These are phyloP conservation scores for Nakazawaea peltata DNA, from an alignment of 805 yeast species.

Conservation along the genomic window DNA sequence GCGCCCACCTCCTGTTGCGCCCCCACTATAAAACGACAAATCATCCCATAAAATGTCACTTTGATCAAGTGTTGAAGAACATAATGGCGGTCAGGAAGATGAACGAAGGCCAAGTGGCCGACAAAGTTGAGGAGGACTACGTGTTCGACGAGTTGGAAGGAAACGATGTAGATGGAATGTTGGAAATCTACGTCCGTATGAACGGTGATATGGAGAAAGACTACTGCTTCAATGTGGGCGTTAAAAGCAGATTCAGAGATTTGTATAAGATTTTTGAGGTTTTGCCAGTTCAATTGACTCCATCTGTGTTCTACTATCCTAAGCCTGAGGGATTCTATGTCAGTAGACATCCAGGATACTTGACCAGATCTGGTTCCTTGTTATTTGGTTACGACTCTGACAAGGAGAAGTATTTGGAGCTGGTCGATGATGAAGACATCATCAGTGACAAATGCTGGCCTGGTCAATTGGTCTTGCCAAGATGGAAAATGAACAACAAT, in stretches of 20 bases:
- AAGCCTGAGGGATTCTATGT: conserved; percentile 59
- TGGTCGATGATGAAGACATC: conserved; percentile 36
- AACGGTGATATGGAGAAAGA: conserved; percentile 82
- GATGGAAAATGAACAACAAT: conserved; percentile 46
- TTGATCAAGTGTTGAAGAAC: neutral
- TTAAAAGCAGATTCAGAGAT: conserved; percentile 49
- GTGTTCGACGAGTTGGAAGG: conserved; percentile 10
- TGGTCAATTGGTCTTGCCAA: conserved; percentile 79
- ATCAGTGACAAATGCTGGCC: conserved; percentile 71
- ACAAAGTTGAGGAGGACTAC: conserved; percentile 4
- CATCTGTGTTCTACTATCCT: conserved; percentile 62
- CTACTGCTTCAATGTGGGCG: conserved; percentile 74
- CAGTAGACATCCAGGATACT: conserved; percentile 63
- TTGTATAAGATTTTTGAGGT: conserved; percentile 53
- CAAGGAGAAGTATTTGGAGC: conserved; percentile 34
- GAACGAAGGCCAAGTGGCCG: conserved; percentile 2
- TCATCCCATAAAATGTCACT: too few species aligned
- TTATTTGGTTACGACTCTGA: conserved; percentile 58
- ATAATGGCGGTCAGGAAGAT: too few species aligned
- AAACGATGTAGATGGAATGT: conserved; percentile 11
- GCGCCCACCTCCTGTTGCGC: too few species aligned
- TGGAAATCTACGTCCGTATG: conserved; percentile 66
- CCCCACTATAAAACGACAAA: too few species aligned
- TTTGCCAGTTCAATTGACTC: conserved; percentile 72
- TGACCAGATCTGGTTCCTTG: conserved; percentile 78